These are phyloP conservation scores for Lojkania enalia DNA, from an alignment of 2,329 filamentous ascomycete genomes.

Conservation along the genomic window DNA sequence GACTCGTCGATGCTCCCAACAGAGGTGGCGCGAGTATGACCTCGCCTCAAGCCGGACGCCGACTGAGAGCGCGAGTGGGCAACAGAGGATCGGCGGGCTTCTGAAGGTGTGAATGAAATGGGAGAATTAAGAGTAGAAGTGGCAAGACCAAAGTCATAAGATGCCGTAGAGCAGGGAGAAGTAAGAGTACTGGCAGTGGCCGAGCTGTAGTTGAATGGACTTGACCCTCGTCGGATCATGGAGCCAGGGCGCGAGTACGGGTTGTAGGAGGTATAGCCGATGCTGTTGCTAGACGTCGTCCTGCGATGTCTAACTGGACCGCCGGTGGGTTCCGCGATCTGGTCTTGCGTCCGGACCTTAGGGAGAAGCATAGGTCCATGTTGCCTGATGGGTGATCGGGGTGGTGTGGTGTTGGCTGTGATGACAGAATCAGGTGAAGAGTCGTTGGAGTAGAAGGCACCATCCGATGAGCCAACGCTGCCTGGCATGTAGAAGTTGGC, in stretches of 20 bases:
- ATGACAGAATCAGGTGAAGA: conserved; percentile 70
- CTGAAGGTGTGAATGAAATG: conserved; percentile 52
- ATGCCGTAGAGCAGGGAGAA: conserved; percentile 51
- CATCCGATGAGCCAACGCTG: conserved; percentile 51
- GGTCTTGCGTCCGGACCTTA: conserved; percentile 84
- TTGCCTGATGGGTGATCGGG: conserved; percentile 71
- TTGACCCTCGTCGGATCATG: conserved; percentile 51
- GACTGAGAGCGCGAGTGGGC: conserved; percentile 48
- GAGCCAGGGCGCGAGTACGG: conserved; percentile 54
- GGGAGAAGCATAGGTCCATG: conserved; percentile 80
- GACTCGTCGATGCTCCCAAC: conserved; percentile 69
- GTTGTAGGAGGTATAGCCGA: conserved; percentile 49
- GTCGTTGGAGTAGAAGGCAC: conserved; percentile 66
- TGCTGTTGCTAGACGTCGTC: conserved; percentile 56
- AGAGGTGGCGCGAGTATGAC: conserved; percentile 62
- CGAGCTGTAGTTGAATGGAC: conserved; percentile 47
- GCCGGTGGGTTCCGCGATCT: conserved; percentile 66
- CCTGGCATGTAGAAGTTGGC: conserved; percentile 44
- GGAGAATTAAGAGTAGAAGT: conserved; percentile 65
- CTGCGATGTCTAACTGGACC: conserved; percentile 60
- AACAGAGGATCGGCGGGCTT: conserved; percentile 42
- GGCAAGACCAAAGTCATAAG: conserved; percentile 42
- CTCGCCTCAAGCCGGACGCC: conserved; percentile 12
- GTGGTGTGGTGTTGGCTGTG: conserved; percentile 71
- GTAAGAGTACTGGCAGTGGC: conserved; percentile 45